phyloP scores from a whole-genome alignment of 192 early-diverging fungal genomes.

The Backusella luteola region DNA sequence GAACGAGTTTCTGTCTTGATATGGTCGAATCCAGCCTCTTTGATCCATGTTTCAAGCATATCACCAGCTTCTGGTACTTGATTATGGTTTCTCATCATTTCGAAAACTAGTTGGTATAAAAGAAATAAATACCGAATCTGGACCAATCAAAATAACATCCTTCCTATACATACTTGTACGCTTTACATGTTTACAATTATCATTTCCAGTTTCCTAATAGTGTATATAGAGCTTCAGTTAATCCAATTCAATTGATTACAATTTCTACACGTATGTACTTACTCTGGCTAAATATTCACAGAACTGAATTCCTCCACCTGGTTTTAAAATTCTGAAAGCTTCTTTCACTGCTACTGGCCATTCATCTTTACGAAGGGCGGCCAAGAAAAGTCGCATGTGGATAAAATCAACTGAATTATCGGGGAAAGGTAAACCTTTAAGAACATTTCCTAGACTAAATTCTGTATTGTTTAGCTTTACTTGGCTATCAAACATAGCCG shows the following conservation, averaged over 20 bases:
- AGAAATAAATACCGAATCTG: background rate
- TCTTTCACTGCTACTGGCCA: conserved; percentile 17
- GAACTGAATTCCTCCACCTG: conserved; percentile 23
- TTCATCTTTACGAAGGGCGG: conserved; percentile 5
- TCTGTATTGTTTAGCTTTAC: conserved; percentile 18
- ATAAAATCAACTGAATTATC: conserved; percentile 33
- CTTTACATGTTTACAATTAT: background rate
- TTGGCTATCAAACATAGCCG: conserved; percentile 8
- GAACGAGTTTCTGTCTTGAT: background rate
- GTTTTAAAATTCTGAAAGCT: conserved; percentile 19
- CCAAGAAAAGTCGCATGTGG: conserved; percentile 20
- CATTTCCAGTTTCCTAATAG: conserved; percentile 12
- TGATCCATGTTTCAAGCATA: background rate
- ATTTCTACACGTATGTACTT: background rate
- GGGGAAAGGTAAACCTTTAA: conserved; percentile 21
- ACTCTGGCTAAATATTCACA: conserved; percentile 18
- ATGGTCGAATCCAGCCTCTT: background rate
- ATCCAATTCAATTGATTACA: background rate
- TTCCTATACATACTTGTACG: background rate
- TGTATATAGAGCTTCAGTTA: background rate
- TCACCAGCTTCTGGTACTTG: background rate
- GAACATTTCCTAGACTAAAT: conserved; percentile 26
- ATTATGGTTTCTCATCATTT: background rate
- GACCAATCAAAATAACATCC: background rate
- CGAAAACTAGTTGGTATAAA: background rate